Conservation (phyloP, 768 basidiomycete genomes). For the Lentinula boryana region DNA sequence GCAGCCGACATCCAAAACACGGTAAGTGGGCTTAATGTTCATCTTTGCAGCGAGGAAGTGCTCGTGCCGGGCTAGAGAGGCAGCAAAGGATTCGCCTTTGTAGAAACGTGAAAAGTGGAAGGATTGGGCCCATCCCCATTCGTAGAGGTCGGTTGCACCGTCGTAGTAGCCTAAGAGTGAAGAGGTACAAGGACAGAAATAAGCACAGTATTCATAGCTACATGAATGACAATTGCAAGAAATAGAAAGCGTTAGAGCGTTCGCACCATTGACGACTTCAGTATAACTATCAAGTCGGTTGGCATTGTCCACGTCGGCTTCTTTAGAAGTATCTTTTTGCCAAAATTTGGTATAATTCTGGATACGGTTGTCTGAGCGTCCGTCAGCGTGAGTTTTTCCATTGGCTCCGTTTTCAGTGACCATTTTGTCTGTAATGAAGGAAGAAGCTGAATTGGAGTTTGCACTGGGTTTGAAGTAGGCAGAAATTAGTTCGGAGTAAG, state of each 20-base stretch:
- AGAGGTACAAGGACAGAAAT: too few species aligned
- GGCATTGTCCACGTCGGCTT: conserved; percentile 58
- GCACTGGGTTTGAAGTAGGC: neutral
- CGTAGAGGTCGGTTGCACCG: conserved; percentile 92
- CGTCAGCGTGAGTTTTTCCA: conserved; percentile 33
- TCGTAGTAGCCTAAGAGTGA: conserved; percentile 75
- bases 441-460: neutral
- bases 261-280: conserved; percentile 88
- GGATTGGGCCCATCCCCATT: conserved; percentile 86
- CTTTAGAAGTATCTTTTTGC: conserved; percentile 75
- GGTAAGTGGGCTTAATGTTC: conserved; percentile 82
- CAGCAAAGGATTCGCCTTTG: conserved; percentile 76
- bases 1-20: conserved; percentile 96
- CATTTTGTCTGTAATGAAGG: neutral
- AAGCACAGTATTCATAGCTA: too few species aligned
- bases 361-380: conserved; percentile 61
- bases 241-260: too few species aligned
- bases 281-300: conserved; percentile 79
- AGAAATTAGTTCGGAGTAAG: too few species aligned
- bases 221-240: neutral
- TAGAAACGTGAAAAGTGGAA: conserved; percentile 99
- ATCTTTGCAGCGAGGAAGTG: conserved; percentile 93
- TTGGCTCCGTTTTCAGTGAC: neutral
- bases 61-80: conserved; percentile 87
- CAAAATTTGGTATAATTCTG: conserved; percentile 89